phyloP scores from a whole-genome alignment of 2,329 filamentous ascomycete species.

The Aspergillus eucalypticola region DNA sequence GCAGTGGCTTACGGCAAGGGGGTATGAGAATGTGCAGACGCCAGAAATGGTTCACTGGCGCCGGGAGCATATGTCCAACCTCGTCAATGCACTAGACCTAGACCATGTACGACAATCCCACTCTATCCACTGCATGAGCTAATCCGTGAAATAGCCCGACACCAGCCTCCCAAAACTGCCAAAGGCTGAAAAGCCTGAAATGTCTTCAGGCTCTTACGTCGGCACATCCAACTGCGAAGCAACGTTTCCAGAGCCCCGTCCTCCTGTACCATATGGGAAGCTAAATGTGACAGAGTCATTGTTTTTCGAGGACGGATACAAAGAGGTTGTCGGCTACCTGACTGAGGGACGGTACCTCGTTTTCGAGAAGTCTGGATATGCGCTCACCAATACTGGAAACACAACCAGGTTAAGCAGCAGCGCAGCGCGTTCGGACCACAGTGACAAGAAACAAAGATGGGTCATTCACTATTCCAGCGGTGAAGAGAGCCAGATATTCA shows the following conservation, averaged over 20 bases:
- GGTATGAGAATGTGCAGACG: conserved; percentile 43
- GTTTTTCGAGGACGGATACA: conserved; percentile 57
- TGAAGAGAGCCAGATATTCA: conserved; percentile 39
- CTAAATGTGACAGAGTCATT: conserved; percentile 36
- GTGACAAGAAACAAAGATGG: conserved; percentile 51
- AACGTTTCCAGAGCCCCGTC: conserved; percentile 38
- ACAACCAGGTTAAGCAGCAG: conserved; percentile 20
- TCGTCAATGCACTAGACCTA: conserved; percentile 52
- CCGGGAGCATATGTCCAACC: conserved; percentile 50
- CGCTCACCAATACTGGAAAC: conserved; percentile 40
- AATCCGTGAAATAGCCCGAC: conserved; percentile 43
- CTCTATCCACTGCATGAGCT: not conserved
- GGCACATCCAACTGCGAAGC: conserved; percentile 49
- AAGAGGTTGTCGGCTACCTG: conserved; percentile 53
- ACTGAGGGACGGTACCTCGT: conserved; percentile 59
- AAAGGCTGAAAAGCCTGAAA: conserved; percentile 46
- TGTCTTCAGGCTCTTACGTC: conserved; percentile 48
- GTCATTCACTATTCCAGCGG: conserved; percentile 47
- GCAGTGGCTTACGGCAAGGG: conserved; percentile 50
- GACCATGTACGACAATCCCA: conserved; percentile 27
- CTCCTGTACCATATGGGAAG: conserved; percentile 52
- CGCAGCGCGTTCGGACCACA: conserved; percentile 38
- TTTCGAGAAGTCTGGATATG: conserved; percentile 50
- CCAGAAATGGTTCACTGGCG: conserved; percentile 50
- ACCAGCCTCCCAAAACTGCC: conserved; percentile 52